Percentiles rank a stretch among this genome's conserved stretches.
Evolutionary conservation across 345 rosid species (phyloP).

Genomic region (Eucalyptus rudis): DNA sequence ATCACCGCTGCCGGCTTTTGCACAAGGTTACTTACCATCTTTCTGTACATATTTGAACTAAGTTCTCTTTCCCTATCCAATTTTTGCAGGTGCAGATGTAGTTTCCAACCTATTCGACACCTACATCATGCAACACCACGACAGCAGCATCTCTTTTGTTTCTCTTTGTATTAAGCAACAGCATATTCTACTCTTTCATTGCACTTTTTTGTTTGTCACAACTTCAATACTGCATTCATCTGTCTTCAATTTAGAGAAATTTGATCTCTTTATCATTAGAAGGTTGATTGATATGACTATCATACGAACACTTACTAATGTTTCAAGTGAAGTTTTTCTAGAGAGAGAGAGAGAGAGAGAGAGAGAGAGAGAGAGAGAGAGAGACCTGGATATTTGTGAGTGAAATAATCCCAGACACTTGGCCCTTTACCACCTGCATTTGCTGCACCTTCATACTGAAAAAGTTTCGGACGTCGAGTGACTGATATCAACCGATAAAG

Average conservation of each 20-base stretch:
- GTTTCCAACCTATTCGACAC: neutral
- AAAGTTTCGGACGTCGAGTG: neutral
- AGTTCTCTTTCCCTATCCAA: neutral
- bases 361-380: neutral
- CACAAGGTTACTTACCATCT: neutral
- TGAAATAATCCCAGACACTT: slow-evolving; percentile 19
- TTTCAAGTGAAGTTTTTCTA: neutral
- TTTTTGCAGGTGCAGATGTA: neutral
- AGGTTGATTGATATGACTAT: neutral
- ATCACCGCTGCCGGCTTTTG: neutral
- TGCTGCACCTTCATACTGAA: slow-evolving; percentile 27
- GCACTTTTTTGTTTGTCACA: neutral
- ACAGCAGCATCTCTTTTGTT: neutral
- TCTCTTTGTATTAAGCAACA: neutral
- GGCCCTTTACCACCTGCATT: slow-evolving; percentile 12
- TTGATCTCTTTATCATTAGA: neutral
- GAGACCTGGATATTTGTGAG: slow-evolving; percentile 20
- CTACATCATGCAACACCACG: neutral
- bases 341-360: neutral
- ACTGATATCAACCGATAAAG: neutral
- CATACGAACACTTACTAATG: neutral
- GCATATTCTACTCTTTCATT: neutral
- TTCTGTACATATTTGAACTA: neutral
- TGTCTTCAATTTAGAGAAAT: neutral
- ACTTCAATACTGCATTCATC: neutral